phyloP scores from a whole-genome alignment of 1,284 basidiomycete genomes.

The Neonothopanus nambi region DNA sequence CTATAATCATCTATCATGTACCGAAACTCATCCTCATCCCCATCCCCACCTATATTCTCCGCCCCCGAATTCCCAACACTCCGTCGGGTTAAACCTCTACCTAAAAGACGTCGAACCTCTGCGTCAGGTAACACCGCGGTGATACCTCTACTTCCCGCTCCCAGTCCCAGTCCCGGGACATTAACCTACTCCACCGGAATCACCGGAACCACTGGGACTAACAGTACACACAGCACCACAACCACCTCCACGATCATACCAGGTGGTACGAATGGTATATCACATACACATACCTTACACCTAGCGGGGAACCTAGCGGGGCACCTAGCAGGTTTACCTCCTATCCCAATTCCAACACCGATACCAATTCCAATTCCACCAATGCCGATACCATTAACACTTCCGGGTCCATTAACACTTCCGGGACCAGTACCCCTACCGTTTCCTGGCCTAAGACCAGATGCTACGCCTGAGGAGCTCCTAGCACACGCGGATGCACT shows the following conservation, averaged over 20 bases:
- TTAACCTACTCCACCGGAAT: too few relatives aligned
- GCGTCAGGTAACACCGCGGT: slow-evolving; percentile 4
- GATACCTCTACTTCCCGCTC: slow-evolving; percentile 8
- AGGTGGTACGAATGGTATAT: too few relatives aligned
- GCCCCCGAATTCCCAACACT: slow-evolving; percentile 59
- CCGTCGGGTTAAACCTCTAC: slow-evolving; percentile 71
- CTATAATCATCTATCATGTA: slow-evolving; percentile 5
- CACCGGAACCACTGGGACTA: too few relatives aligned
- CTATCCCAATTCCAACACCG: slow-evolving; percentile 16
- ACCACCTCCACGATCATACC: too few relatives aligned
- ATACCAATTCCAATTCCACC: background rate
- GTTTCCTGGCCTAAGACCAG: too few relatives aligned
- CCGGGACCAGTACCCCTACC: too few relatives aligned
- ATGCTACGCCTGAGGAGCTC: slow-evolving; percentile 48
- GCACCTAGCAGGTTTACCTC: too few relatives aligned
- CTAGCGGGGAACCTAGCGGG: too few relatives aligned
- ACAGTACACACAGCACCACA: slow-evolving; percentile 13
- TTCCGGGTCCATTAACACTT: slow-evolving; percentile 25
- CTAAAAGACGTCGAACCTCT: slow-evolving; percentile 63
- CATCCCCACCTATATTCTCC: slow-evolving; percentile 56
- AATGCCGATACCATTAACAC: slow-evolving; percentile 30
- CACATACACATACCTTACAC: slow-evolving; percentile 23
- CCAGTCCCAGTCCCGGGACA: slow-evolving; percentile 14
- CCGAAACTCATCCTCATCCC: slow-evolving; percentile 36
- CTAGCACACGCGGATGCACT: slow-evolving; percentile 52